Evolutionary conservation across 108 stramenopile genomes (phyloP), one percentile per base, ranked within the genome.

Genomic region (Cyclotella distinguenda): DNA sequence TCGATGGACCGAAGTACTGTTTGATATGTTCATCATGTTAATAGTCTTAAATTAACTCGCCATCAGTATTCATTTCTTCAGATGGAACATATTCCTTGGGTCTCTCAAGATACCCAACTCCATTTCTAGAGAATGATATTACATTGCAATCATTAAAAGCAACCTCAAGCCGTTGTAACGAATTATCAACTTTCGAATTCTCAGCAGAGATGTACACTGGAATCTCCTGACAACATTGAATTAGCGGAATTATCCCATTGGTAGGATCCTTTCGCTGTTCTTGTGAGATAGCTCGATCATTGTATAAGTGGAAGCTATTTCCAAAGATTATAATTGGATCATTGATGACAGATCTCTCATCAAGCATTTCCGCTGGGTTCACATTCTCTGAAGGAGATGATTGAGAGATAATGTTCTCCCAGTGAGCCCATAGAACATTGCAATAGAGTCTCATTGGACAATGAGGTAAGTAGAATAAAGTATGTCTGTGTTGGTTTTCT

Each of bases 91-190:
- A 70, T 60, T 70, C 68, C 6, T 51, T 18, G 12, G 68, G 68
- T 15, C 46, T 42, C 4, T 47, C 33, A 47, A 28, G 16, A 48
- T 30, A 5, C 7, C 1, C 6, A 35, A 12, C 26, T 32, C 16
- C 13, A 9, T 28, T 18, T 7, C 28, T 18, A 12, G 48, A 16
- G 44, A 79, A 79, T 11, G 72, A 70, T 32, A 79, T 79, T 6
- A 79, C 43, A 36, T 42, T 74, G 68, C 78, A 80, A 67, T 80
- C 79, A 47, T 80, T 80, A 38, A 80, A 80, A n/a, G 79, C 79
- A 34, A 31, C 72, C 32, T 77, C 74, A 44, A 66, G 40, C 51
- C 60, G 45, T 38, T 33, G 34, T 70, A 80, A 25, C 5, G 54
- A 28, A 34, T 76, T 74, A 27, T 36, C 55, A 30, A 31, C 10